Percentiles rank a stretch among this genome's conserved stretches.
Evolutionary conservation across 495 filamentous ascomycete genomes (phyloP).

Genomic region (Talaromyces proteolyticus): DNA sequence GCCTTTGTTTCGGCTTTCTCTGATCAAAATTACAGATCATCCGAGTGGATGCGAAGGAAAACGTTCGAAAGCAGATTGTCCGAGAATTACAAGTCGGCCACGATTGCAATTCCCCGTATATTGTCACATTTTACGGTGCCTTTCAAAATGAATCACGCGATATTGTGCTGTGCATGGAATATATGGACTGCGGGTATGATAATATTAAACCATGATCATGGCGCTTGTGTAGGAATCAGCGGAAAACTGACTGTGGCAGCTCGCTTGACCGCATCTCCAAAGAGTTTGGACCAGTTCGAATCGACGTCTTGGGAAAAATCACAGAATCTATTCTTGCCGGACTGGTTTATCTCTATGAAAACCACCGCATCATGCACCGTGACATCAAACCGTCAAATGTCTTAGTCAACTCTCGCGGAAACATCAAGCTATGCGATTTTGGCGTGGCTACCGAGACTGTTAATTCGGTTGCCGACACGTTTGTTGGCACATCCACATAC

Average conservation of each 20-base stretch:
- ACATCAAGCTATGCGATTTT: slow-evolving; percentile 98
- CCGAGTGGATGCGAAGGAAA: slow-evolving; percentile 94
- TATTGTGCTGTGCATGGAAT: slow-evolving; percentile 99
- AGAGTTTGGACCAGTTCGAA: slow-evolving; percentile 88
- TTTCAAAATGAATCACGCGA: slow-evolving; percentile 94
- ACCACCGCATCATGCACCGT: slow-evolving; percentile 95
- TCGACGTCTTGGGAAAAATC: slow-evolving; percentile 99
- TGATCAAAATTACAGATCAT: slow-evolving; percentile 61
- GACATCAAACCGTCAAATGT: slow-evolving; percentile 99
- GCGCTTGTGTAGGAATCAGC: not conserved
- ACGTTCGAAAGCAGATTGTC: slow-evolving; percentile 92
- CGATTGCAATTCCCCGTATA: slow-evolving; percentile 92
- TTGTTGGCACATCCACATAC: slow-evolving; percentile 96
- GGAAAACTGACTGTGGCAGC: slow-evolving; percentile 53
- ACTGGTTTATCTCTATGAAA: slow-evolving; percentile 88
- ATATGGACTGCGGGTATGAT: slow-evolving; percentile 96
- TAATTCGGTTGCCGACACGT: slow-evolving; percentile 95
- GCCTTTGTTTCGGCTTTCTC: not conserved
- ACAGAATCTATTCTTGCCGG: slow-evolving; percentile 94
- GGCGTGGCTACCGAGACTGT: slow-evolving; percentile 94
- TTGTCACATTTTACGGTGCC: slow-evolving; percentile 95
- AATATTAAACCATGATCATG: too few relatives aligned
- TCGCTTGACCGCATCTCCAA: slow-evolving; percentile 93
- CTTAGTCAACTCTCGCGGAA: slow-evolving; percentile 84
- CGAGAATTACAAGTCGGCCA: slow-evolving; percentile 97